phyloP scores from a whole-genome alignment of 2,329 filamentous ascomycete species.

The Dryadomyces quercus-mongolicae region DNA sequence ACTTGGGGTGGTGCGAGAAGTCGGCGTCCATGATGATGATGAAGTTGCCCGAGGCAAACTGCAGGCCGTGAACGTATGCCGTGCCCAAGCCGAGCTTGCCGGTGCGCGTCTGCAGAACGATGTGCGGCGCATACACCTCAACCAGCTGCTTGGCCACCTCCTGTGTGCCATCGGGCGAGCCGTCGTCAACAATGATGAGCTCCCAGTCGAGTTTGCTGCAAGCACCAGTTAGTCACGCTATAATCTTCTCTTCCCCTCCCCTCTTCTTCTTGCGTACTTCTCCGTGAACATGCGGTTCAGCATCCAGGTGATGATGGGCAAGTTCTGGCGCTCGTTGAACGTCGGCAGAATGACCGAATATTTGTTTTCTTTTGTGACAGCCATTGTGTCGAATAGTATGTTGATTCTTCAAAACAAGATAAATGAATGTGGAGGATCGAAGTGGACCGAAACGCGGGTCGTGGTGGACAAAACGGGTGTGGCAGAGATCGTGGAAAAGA shows the following conservation, averaged over 20 bases:
- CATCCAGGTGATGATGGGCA: constrained; percentile 91
- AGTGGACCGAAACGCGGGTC: background rate
- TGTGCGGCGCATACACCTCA: constrained; percentile 67
- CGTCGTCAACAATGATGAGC: constrained; percentile 96
- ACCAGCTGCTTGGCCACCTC: constrained; percentile 83
- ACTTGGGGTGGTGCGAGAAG: constrained; percentile 98
- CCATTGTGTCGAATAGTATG: constrained; percentile 29
- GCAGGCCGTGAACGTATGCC: constrained; percentile 87
- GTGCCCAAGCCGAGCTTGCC: constrained; percentile 97
- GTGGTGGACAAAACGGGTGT: background rate
- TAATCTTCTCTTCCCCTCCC: background rate
- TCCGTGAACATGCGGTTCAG: constrained; percentile 85
- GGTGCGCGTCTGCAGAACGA: constrained; percentile 74
- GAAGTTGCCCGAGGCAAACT: constrained; percentile 84
- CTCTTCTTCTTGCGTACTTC: constrained; percentile 42
- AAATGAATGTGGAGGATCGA: background rate
- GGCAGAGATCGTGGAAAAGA: background rate
- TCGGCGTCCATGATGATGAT: constrained; percentile 99
- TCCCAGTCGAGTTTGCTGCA: constrained; percentile 86
- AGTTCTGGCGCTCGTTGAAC: constrained; percentile 95
- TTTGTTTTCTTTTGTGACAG: constrained; percentile 47
- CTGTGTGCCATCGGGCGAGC: constrained; percentile 90
- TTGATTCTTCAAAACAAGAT: too few species aligned
- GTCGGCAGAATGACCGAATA: constrained; percentile 97
- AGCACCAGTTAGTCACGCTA: background rate